Percentiles rank a stretch among this genome's conserved stretches.
Conservation (phyloP, 495 filamentous ascomycete genomes). For the Friedmanniomyces endolithicus region DNA sequence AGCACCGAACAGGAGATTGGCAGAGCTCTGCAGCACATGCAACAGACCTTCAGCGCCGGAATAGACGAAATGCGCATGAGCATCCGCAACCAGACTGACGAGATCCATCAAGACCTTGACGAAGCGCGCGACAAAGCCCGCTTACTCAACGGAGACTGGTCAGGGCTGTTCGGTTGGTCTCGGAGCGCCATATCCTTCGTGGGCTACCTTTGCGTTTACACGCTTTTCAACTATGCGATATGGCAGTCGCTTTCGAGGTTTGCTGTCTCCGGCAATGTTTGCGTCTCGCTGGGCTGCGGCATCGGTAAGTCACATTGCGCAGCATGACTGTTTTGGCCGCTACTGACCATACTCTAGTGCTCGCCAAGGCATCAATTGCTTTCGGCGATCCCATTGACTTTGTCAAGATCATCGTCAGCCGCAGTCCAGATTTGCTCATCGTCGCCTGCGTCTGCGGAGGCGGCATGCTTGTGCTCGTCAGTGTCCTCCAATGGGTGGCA, state of each 20-base stretch:
- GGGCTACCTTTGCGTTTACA: background rate
- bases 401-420: background rate
- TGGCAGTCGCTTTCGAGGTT: background rate
- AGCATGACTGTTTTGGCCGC: background rate
- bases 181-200: background rate
- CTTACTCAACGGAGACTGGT: background rate
- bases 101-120: background rate
- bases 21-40: background rate
- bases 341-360: background rate
- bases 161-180: background rate
- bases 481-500: background rate
- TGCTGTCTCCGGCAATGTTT: background rate
- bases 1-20: background rate
- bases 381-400: background rate
- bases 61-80: background rate
- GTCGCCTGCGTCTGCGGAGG: background rate
- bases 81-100: background rate
- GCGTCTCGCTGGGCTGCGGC: background rate
- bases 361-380: background rate
- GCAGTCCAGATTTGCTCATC: background rate
- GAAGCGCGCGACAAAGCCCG: background rate
- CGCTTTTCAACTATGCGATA: background rate
- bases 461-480: background rate
- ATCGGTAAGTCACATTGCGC: background rate
- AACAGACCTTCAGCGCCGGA: background rate